Evolutionary conservation across 2,329 filamentous ascomycete genomes (phyloP), one percentile per base, ranked within the genome.

Genomic region (Penicillium paneum): DNA sequence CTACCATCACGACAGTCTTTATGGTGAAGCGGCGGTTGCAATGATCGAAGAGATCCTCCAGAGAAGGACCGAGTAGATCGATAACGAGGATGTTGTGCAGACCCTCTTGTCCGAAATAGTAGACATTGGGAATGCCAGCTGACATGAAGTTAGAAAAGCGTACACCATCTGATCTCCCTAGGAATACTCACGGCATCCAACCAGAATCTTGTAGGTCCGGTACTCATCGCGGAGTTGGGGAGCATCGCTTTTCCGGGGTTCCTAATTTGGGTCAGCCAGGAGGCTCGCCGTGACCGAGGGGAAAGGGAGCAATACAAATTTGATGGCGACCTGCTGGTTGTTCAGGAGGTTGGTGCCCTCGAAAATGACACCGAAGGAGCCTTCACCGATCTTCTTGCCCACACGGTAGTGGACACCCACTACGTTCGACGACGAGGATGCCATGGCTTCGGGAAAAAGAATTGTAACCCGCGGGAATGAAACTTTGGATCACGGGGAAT

Each of bases 81-180:
- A 97, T 97, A 65, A 99, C 93, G 47, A 99, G 87, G 65, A 97
- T 97, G 79, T 99, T 97, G 81, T 99, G 94, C 29, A 97, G 87
- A 66, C 93, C 94, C 77, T 97, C 93, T 73, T 99, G 94, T 59
- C 94, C 94, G 67, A 97, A 99, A 78, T 97, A 99, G 80, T 97
- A 97, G 69, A 99, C 94, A 83, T 97, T 97, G 69, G 94, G 94
- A 66, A 99, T 97, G 69, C 94, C 94, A 69, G 93, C 93, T 97
- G 73, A 28, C 40, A 28, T 28, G 53, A 34, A 8, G 66, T 81
- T 63, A 80, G 76, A 52, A 42, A 62, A 59, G 13, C 31, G 19
- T 28, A 17, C 7, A 11, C 11, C 8, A 10, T 17, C 8, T 34
- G 12, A 19, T 38, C 17, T 43, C 28, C 39, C 3, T 42, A 24